Evolutionary conservation across 108 stramenopile species (phyloP).

Genomic region (Fragilaria crotonensis): DNA sequence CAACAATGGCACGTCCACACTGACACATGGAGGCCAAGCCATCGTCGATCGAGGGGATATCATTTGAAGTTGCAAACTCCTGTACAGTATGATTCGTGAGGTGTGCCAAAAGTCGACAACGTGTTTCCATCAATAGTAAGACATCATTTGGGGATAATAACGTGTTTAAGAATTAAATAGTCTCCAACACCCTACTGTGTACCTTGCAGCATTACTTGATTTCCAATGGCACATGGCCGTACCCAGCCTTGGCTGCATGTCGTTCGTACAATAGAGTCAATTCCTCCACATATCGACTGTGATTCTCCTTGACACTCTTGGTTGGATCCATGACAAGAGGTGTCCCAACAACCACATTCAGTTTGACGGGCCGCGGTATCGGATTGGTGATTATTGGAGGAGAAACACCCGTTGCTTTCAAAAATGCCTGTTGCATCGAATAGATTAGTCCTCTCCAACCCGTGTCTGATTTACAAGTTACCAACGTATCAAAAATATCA

Average conservation of each 20-base stretch:
- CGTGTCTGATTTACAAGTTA: neutral
- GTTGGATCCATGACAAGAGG: neutral
- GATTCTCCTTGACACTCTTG: neutral
- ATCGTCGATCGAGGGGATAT: conserved; percentile 3
- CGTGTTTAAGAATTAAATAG: too few species aligned
- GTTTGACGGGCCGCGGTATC: neutral
- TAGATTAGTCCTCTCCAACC: neutral
- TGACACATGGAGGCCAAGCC: neutral
- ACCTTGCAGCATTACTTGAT: neutral
- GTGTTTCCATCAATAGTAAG: too few species aligned
- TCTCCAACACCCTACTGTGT: too few species aligned
- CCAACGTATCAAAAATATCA: conserved; percentile 11
- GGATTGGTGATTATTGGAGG: neutral
- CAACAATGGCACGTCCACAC: conserved; percentile 7
- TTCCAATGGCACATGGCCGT: conserved; percentile 1
- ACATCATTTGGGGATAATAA: too few species aligned
- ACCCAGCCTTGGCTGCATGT: neutral
- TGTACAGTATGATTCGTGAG: too few species aligned
- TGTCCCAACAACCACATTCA: neutral
- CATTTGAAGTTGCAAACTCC: neutral
- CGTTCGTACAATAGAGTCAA: neutral
- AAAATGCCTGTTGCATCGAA: neutral
- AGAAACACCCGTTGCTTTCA: neutral
- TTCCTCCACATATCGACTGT: neutral
- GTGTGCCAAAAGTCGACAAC: too few species aligned